These are phyloP conservation scores for Ceratobasidium sp. DNA, from an alignment of 1,284 basidiomycete species.

Conservation along the genomic window DNA sequence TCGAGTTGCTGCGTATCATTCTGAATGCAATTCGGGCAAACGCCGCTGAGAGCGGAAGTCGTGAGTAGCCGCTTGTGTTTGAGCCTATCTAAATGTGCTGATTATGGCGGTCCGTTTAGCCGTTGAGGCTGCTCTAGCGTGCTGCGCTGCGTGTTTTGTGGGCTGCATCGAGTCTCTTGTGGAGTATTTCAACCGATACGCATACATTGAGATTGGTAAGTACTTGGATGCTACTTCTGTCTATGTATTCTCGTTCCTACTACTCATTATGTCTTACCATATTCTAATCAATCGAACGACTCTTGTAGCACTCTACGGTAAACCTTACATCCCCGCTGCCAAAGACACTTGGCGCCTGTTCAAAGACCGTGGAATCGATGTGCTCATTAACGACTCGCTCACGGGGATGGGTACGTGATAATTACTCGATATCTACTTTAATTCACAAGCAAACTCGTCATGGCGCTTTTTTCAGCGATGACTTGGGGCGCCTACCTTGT, in stretches of 20 bases:
- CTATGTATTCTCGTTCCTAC: too few species aligned
- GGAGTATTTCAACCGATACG: slow-evolving; percentile 85
- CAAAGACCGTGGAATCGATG: slow-evolving; percentile 82
- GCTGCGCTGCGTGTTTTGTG: slow-evolving; percentile 81
- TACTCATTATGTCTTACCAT: neutral
- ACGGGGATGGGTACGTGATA: slow-evolving; percentile 62
- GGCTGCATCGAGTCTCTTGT: slow-evolving; percentile 73
- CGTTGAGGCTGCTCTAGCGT: slow-evolving; percentile 75
- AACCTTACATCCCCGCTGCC: slow-evolving; percentile 83
- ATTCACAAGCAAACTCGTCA: slow-evolving; percentile 31
- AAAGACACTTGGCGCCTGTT: slow-evolving; percentile 90
- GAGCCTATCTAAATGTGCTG: neutral
- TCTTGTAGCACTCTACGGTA: slow-evolving; percentile 78
- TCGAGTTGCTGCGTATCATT: slow-evolving; percentile 76
- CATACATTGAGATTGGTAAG: slow-evolving; percentile 75
- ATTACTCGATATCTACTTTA: neutral
- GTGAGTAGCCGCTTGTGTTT: slow-evolving; percentile 55
- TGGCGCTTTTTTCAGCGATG: slow-evolving; percentile 56
- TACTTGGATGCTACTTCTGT: neutral
- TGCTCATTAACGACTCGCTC: slow-evolving; percentile 83
- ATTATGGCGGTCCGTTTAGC: slow-evolving; percentile 51
- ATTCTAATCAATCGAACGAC: neutral
- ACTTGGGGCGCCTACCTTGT: slow-evolving; percentile 81
- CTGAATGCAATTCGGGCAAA: slow-evolving; percentile 70
- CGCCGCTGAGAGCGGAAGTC: slow-evolving; percentile 75